phyloP scores from a whole-genome alignment of 1,284 basidiomycete species.

The Rhizoctonia solani region DNA sequence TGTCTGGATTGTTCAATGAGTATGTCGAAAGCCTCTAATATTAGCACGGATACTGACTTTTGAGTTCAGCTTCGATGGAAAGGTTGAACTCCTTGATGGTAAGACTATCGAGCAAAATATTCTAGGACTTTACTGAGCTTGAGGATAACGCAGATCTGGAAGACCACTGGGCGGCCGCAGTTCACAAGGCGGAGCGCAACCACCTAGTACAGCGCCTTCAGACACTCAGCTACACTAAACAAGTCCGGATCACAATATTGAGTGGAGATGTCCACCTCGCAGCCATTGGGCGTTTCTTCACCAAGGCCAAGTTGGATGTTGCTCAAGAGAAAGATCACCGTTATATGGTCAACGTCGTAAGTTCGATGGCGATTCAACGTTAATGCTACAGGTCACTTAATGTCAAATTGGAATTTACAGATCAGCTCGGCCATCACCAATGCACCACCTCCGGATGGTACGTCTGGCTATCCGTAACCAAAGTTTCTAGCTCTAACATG shows the following conservation, averaged over 20 bases:
- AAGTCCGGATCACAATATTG: constrained; percentile 46
- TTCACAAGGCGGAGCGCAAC: constrained; percentile 53
- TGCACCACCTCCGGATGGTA: constrained; percentile 46
- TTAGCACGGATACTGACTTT: not conserved
- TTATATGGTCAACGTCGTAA: constrained; percentile 47
- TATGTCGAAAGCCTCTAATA: not conserved
- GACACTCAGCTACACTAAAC: constrained; percentile 42
- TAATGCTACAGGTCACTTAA: not conserved
- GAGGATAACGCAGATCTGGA: constrained; percentile 46
- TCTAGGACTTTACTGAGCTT: constrained; percentile 34
- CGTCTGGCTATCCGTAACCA: not conserved
- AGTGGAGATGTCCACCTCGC: constrained; percentile 47
- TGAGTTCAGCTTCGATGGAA: constrained; percentile 8
- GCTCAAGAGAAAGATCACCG: constrained; percentile 45
- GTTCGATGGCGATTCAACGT: not conserved
- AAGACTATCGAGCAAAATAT: constrained; percentile 39
- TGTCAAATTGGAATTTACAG: not conserved
- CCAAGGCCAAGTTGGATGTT: constrained; percentile 41
- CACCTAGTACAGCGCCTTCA: constrained; percentile 47
- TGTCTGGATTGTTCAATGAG: constrained; percentile 25
- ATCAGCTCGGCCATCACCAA: constrained; percentile 47
- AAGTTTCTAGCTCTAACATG: not conserved
- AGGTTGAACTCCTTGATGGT: constrained; percentile 37
- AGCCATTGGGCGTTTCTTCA: constrained; percentile 42
- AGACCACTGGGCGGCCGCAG: constrained; percentile 44